Evolutionary conservation across 1,139 yeast genomes (phyloP), one percentile per base, ranked within the genome.

Genomic region (Debaryomyces singareniensis): DNA sequence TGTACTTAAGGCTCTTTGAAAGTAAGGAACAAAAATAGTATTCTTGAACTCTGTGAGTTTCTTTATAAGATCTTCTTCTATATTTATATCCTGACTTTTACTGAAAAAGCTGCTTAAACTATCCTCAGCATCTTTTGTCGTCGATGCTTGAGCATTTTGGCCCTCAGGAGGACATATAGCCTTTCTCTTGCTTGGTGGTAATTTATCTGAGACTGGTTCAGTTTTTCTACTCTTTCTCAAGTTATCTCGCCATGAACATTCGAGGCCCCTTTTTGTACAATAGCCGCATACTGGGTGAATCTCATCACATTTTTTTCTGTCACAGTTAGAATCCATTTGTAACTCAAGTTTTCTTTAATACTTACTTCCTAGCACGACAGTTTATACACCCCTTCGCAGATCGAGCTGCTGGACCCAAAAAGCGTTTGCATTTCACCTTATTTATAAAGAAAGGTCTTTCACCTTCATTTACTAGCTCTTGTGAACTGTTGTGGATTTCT

Each of bases 271-370:
- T 34, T 86, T 54, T 4, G 45, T 35, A 49, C 87, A 79, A 34
- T 79, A 84, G 1, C 60, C 49, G 45, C 91, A 81, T 2, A 48
- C 45, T 2, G 91, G 91, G 33, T 63, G 65, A 1, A 49, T 50
- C 47, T 81, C 91, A 44, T 80, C 76, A 44, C 91, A 81, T 40
- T 84, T 73, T 51, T 81, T 81, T 61, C 81, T 81, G 12, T 7
- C 4, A 9, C 7, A 11, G 6, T 15, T 6, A 29, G 27, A 20
- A 15, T 22, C 22, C 27, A 30, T 7, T 23, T 9, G 13, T 7
- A 23, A 23, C 7, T n/a, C 11, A 23, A 23, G 7, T 23, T 7
- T n/a, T 7, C 9, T 7, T 7, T 26, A 29, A 23, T n/a, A 23
- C 25, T 12, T 23, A 23, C 25, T 23, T 23, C 11, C 25, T 23